Evolutionary conservation across 2,329 filamentous ascomycete species (phyloP).

Genomic region (Colletotrichum spaethianum): DNA sequence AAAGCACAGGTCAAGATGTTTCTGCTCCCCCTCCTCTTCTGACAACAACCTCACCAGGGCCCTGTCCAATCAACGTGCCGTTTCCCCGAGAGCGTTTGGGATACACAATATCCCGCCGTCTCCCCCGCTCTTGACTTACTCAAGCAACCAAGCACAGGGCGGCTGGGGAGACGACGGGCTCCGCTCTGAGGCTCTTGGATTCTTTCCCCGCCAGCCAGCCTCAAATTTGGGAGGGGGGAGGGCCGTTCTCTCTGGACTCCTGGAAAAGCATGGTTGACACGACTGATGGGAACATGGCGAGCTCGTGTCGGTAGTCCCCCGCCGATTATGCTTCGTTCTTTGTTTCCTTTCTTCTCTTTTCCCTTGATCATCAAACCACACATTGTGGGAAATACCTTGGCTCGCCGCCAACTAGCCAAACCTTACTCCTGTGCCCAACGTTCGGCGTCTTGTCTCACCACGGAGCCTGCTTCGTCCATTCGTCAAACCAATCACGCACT

Average conservation of each 20-base stretch:
- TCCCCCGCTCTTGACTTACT: background rate
- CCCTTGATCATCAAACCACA: background rate
- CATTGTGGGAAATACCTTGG: background rate
- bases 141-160: background rate
- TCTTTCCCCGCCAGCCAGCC: conserved; percentile 10
- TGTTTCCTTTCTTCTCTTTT: background rate
- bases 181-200: conserved; percentile 1
- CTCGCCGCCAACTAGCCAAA: conserved; percentile 4
- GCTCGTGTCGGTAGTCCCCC: conserved; percentile 31
- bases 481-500: conserved; percentile 6
- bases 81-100: conserved; percentile 1
- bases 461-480: conserved; percentile 7
- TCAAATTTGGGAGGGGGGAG: background rate
- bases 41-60: background rate
- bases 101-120: conserved; percentile 9
- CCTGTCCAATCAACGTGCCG: background rate
- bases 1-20: conserved; percentile 11
- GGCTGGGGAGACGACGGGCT: background rate
- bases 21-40: background rate
- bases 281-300: background rate
- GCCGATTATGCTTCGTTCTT: conserved; percentile 12
- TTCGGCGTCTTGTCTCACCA: conserved; percentile 16
- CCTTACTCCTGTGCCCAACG: conserved; percentile 2
- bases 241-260: background rate
- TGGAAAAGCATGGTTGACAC: background rate